These are phyloP conservation scores for Anthoceros angustus DNA, from an alignment of 225 moss, liverwort and hornwort species.

Conservation along the genomic window DNA sequence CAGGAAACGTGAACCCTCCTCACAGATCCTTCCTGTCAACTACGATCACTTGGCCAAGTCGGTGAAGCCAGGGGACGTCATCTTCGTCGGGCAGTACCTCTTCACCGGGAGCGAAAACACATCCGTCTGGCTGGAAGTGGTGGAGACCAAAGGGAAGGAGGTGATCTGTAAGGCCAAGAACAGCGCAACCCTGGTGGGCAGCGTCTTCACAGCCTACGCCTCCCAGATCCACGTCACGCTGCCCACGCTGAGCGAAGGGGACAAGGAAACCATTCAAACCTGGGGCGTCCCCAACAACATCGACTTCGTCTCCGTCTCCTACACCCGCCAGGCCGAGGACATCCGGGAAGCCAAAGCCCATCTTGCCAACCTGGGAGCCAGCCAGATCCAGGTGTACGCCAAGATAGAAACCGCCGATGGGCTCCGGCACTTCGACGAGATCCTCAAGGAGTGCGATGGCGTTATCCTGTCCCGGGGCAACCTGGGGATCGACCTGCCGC, in stretches of 20 bases:
- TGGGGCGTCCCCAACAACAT: conserved; percentile 40
- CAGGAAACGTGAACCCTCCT: conserved; percentile 29
- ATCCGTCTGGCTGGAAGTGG: conserved; percentile 44
- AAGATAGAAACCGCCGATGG: conserved; percentile 58
- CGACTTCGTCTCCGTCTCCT: conserved; percentile 39
- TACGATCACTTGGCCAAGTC: conserved; percentile 45
- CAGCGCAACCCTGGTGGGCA: conserved; percentile 40
- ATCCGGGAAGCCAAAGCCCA: conserved; percentile 34
- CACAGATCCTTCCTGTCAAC: conserved; percentile 41
- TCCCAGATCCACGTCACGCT: conserved; percentile 37
- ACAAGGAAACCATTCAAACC: conserved; percentile 22
- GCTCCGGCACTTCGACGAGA: conserved; percentile 67
- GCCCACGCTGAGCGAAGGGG: conserved; percentile 34
- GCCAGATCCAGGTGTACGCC: conserved; percentile 42
- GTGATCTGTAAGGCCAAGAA: conserved; percentile 40
- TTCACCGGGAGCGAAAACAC: conserved; percentile 77
- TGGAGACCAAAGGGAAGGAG: conserved; percentile 23
- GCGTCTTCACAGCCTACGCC: conserved; percentile 42
- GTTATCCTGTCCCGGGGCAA: conserved; percentile 83
- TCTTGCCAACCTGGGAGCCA: conserved; percentile 27
- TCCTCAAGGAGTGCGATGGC: conserved; percentile 68
- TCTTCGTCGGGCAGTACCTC: conserved; percentile 72
- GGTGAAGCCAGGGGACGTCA: conserved; percentile 57
- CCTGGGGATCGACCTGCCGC: conserved; percentile 75
- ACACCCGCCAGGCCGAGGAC: conserved; percentile 41